Base-by-base conservation (phyloP, 176 grass and related monocot species). In the Oropetium thomaeum region DNA sequence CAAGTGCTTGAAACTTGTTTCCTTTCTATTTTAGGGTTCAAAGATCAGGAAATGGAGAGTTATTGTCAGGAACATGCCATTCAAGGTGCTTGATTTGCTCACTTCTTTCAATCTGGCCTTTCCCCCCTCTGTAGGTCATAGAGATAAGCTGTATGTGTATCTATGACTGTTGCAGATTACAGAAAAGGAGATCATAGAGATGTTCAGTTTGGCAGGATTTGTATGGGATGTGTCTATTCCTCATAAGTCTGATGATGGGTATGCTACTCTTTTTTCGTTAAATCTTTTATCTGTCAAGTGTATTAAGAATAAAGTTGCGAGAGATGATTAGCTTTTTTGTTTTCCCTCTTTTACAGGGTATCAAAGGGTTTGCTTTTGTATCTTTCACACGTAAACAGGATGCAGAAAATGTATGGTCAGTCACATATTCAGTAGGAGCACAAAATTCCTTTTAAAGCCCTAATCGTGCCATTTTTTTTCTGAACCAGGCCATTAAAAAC, bases 301-400 rank as follows among this genome's bases (percentile, higher is more conserved):
- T 4, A 25, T 69, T 64, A 78, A 88, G 43, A 27, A 57, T 29
- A 71, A 80, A 55, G 49, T 20, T 61, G 41, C 33, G 58, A 51
- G 26, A 69, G 79, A 63, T 74, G 48, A 47, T 75, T 47, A 7
- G 27, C 27, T 59, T 11, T 30, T 15, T 5, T 48, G 25, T 69
- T 73, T 87, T 58, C 61, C 44, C 39, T 57, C 0, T 16, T 84
- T 89, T 86, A 73, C 86, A 98, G 96, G 76, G 59, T 79, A 48
- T 98, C 96, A 55, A 98, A 85, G 96, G 96, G 44, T 98, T 98
- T 86, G 96, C 91, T 79, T 98, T 98, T 86, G 91, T 98, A 35
- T 98, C 96, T 60, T 98, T 98, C 78, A 98, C 89, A 58, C 79
- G 96, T 66, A 98, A 98, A 77, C 78, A 92, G 42, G 90, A 94